These are phyloP conservation scores for Rhizopus delemar DNA, from an alignment of 371 early-diverging fungal species.

Conservation along the genomic window DNA sequence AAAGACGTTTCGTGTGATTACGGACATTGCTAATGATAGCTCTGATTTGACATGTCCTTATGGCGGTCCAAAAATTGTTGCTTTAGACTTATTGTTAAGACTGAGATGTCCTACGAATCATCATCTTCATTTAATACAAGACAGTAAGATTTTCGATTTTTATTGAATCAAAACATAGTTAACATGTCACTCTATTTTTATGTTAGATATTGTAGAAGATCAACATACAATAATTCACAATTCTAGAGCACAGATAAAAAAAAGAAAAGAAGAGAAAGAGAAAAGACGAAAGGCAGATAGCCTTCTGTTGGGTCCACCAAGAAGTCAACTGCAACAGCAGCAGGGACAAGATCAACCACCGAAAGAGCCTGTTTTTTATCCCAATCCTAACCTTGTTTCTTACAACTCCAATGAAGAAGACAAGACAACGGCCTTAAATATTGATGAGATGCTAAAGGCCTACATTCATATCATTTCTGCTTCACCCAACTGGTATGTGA, in stretches of 20 bases:
- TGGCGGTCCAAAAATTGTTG: slow-evolving; percentile 55
- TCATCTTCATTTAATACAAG: slow-evolving; percentile 46
- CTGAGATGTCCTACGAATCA: slow-evolving; percentile 63
- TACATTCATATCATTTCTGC: slow-evolving; percentile 59
- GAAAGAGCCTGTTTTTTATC: slow-evolving; percentile 17
- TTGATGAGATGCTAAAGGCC: slow-evolving; percentile 48
- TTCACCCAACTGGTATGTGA: slow-evolving; percentile 70
- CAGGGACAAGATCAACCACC: background rate
- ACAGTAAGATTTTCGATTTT: slow-evolving; percentile 29
- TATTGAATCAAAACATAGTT: background rate
- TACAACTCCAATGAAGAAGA: slow-evolving; percentile 35
- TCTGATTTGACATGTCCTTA: slow-evolving; percentile 43
- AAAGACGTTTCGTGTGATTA: slow-evolving; percentile 51
- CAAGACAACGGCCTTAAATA: slow-evolving; percentile 21
- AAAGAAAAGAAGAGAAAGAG: slow-evolving; percentile 10
- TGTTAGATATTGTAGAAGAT: slow-evolving; percentile 18
- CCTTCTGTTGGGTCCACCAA: slow-evolving; percentile 17
- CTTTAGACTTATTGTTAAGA: slow-evolving; percentile 56
- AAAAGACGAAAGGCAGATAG: slow-evolving; percentile 13
- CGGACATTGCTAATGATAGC: slow-evolving; percentile 46
- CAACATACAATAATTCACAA: slow-evolving; percentile 19
- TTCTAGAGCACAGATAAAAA: slow-evolving; percentile 13
- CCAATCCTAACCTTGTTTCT: slow-evolving; percentile 50
- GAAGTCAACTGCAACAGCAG: background rate
- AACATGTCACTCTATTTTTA: background rate